phyloP scores from a whole-genome alignment of 1,284 basidiomycete species.

The Leccinum proliferum region DNA sequence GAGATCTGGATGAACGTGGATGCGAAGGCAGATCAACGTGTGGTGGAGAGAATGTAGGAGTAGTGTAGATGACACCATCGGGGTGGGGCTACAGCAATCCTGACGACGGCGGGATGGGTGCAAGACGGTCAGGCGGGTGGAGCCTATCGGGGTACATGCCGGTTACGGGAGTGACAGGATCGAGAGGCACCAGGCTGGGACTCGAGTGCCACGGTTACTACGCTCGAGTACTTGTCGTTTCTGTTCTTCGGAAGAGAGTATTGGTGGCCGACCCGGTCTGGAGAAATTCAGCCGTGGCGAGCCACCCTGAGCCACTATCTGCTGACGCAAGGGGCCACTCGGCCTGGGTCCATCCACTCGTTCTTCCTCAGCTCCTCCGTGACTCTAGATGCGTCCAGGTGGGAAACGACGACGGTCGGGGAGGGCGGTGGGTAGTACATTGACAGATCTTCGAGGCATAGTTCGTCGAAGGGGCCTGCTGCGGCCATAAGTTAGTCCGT shows the following conservation, averaged over 20 bases:
- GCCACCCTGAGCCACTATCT: slow-evolving; percentile 27
- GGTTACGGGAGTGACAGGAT: slow-evolving; percentile 20
- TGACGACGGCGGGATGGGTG: background rate
- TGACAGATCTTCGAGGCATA: slow-evolving; percentile 5
- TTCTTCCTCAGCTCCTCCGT: too few relatives aligned
- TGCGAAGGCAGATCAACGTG: slow-evolving; percentile 16
- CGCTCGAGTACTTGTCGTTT: slow-evolving; percentile 59
- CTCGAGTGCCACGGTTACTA: too few relatives aligned
- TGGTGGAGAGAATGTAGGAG: slow-evolving; percentile 16
- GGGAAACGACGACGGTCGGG: slow-evolving; percentile 43
- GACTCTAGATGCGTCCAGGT: too few relatives aligned
- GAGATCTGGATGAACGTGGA: slow-evolving; percentile 32
- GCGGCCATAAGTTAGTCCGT: slow-evolving; percentile 16
- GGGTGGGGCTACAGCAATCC: slow-evolving; percentile 19
- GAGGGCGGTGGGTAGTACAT: slow-evolving; percentile 34
- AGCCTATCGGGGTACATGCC: slow-evolving; percentile 12
- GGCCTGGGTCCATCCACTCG: slow-evolving; percentile 5
- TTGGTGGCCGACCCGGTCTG: slow-evolving; percentile 44
- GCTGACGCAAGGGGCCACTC: slow-evolving; percentile 21
- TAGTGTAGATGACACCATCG: slow-evolving; percentile 6
- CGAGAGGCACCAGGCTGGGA: slow-evolving; percentile 10
- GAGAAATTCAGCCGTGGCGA: slow-evolving; percentile 49
- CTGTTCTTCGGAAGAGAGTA: slow-evolving; percentile 43
- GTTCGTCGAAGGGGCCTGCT: slow-evolving; percentile 3
- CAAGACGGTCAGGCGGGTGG: background rate